Evolutionary conservation across 176 grass and related monocot species (phyloP).

Genomic region (Puya raimondii): DNA sequence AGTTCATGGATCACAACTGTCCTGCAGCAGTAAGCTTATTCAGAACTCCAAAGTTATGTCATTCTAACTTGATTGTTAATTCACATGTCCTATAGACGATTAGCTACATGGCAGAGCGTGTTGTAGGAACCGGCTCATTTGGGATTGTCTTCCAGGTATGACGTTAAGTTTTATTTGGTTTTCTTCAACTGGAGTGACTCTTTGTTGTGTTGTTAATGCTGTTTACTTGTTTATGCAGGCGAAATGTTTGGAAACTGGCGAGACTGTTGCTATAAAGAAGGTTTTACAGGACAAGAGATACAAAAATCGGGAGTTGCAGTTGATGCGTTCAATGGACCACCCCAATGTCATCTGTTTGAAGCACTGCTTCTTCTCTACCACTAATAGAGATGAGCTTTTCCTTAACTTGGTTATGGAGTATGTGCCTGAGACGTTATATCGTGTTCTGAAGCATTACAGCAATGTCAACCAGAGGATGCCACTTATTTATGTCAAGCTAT

Average conservation of each 20-base stretch:
- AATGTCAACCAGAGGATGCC: constrained; percentile 97
- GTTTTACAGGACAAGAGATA: constrained; percentile 89
- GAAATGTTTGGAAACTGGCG: constrained; percentile 87
- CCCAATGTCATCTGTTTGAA: constrained; percentile 83
- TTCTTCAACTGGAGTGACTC: background rate
- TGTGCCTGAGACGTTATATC: constrained; percentile 78
- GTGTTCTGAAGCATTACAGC: constrained; percentile 87
- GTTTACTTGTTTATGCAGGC: constrained; percentile 36
- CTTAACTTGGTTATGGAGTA: constrained; percentile 98
- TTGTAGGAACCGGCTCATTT: constrained; percentile 84
- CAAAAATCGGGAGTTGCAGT: constrained; percentile 90
- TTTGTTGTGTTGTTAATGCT: background rate
- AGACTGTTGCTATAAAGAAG: constrained; percentile 88
- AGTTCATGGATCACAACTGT: constrained; percentile 4
- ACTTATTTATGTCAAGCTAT: constrained; percentile 85
- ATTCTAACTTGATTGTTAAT: constrained; percentile 10
- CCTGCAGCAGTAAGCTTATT: background rate
- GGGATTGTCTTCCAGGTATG: constrained; percentile 82
- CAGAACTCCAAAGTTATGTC: background rate
- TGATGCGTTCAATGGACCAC: constrained; percentile 93
- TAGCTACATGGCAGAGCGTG: constrained; percentile 89
- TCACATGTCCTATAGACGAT: constrained; percentile 47
- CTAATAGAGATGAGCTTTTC: constrained; percentile 88
- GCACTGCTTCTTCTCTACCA: constrained; percentile 98
- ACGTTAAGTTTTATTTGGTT: background rate